A percentile compares a stretch with the other conserved stretches of the same genome.
Evolutionary conservation across 306 rosid species (phyloP).

Genomic region (Glycine tomentella): DNA sequence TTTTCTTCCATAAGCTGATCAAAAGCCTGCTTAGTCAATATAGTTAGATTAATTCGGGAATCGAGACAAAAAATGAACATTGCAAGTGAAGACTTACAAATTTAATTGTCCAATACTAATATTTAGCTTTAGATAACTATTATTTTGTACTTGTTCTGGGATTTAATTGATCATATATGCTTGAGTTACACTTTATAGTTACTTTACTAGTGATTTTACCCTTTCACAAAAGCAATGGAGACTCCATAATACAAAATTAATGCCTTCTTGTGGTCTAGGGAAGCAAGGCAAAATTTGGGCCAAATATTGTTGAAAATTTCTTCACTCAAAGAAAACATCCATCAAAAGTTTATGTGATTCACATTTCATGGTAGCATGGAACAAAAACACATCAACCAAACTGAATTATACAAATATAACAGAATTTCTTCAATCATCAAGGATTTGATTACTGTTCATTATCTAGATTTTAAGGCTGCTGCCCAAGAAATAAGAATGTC

Average conservation of each 20-base stretch:
- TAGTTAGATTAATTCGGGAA: constrained; percentile 12
- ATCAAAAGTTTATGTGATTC: constrained; percentile 5
- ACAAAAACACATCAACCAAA: constrained; percentile 10
- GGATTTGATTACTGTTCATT: neutral
- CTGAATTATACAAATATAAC: neutral
- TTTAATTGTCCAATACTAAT: constrained; percentile 27
- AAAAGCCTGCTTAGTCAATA: constrained; percentile 57
- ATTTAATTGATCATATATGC: constrained; percentile 18
- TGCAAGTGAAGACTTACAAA: constrained; percentile 6
- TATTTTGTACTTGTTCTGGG: neutral
- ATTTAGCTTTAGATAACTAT: constrained; percentile 26
- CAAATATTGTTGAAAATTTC: constrained; percentile 12
- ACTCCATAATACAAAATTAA: constrained; percentile 6
- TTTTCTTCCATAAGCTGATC: constrained; percentile 61
- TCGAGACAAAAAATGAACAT: constrained; percentile 34
- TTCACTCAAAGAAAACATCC: constrained; percentile 24
- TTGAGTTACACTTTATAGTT: constrained; percentile 16
- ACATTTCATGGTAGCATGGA: neutral
- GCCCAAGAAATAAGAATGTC: neutral
- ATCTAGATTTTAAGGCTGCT: neutral
- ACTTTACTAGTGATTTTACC: neutral
- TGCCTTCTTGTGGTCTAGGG: neutral
- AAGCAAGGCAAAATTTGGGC: constrained; percentile 11
- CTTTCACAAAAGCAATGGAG: constrained; percentile 20
- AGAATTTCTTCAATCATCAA: constrained; percentile 6